Evolutionary conservation across 495 filamentous ascomycete species (phyloP).

Genomic region (Hypoxylon fragiforme): DNA sequence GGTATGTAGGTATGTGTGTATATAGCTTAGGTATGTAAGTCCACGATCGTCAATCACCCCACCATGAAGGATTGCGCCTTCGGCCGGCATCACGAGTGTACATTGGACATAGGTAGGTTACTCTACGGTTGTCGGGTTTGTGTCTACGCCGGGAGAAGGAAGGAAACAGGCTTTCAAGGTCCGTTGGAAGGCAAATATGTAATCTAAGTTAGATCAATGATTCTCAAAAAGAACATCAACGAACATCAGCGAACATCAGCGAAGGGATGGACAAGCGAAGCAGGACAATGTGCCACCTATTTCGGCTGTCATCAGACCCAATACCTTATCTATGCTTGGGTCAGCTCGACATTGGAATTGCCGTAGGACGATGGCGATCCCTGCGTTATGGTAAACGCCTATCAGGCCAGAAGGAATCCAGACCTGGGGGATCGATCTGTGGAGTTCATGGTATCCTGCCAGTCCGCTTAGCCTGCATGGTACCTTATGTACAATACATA

Average conservation of each 20-base stretch:
- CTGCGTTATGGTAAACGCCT: conserved; percentile 16
- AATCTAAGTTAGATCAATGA: too few species aligned
- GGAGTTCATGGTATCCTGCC: conserved; percentile 6
- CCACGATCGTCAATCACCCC: conserved; percentile 18
- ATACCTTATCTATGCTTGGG: conserved; percentile 22
- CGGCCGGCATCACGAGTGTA: conserved; percentile 7
- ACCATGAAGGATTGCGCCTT: conserved; percentile 10
- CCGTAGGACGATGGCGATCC: conserved; percentile 17
- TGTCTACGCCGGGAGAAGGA: neutral
- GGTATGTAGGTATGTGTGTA: too few species aligned
- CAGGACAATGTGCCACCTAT: conserved; percentile 20
- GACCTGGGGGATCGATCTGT: conserved; percentile 17
- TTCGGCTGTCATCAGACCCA: conserved; percentile 23
- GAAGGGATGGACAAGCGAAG: conserved; percentile 4
- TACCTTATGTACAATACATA: conserved; percentile 1
- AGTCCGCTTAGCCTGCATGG: too few species aligned
- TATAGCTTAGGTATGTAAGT: too few species aligned
- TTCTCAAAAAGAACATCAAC: conserved; percentile 8
- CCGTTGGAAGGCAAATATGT: neutral
- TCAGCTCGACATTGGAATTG: conserved; percentile 17
- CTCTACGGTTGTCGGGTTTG: conserved; percentile 10
- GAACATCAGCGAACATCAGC: neutral
- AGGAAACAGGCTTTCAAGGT: neutral
- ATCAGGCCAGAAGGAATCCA: conserved; percentile 18
- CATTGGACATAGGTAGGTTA: too few species aligned